These are phyloP conservation scores for Trametes villosa DNA, from an alignment of 768 basidiomycete genomes.

Conservation along the genomic window DNA sequence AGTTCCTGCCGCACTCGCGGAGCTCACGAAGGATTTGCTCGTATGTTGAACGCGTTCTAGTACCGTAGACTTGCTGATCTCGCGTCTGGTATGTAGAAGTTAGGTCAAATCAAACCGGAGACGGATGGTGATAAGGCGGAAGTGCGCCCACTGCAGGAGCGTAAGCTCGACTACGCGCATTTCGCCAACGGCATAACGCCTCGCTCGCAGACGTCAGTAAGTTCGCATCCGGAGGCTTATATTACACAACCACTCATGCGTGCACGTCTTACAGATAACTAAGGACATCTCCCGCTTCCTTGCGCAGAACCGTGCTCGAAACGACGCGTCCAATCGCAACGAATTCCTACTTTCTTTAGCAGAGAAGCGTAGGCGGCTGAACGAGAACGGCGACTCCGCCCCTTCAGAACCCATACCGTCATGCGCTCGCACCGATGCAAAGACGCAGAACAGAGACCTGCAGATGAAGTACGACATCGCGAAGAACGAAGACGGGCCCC, in stretches of 20 bases:
- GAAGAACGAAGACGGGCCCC: slow-evolving; percentile 80
- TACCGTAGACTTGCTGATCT: not conserved
- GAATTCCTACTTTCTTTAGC: slow-evolving; percentile 70
- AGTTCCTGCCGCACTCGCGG: slow-evolving; percentile 59
- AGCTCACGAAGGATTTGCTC: slow-evolving; percentile 53
- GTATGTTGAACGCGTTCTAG: slow-evolving; percentile 43
- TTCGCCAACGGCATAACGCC: slow-evolving; percentile 50
- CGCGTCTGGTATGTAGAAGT: slow-evolving; percentile 18
- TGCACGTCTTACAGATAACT: slow-evolving; percentile 47
- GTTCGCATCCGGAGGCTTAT: slow-evolving; percentile 25
- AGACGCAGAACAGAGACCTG: slow-evolving; percentile 67
- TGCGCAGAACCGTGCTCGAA: slow-evolving; percentile 69
- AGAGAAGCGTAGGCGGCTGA: slow-evolving; percentile 54
- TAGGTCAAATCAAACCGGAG: slow-evolving; percentile 37
- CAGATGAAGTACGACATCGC: slow-evolving; percentile 90
- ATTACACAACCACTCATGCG: not conserved
- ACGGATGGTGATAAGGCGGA: slow-evolving; percentile 24
- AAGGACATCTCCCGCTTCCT: slow-evolving; percentile 75
- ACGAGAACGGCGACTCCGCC: slow-evolving; percentile 37
- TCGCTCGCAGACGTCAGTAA: slow-evolving; percentile 62
- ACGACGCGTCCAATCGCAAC: slow-evolving; percentile 74
- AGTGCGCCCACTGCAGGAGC: slow-evolving; percentile 57
- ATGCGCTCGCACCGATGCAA: slow-evolving; percentile 78
- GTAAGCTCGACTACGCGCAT: slow-evolving; percentile 68
- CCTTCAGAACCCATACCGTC: slow-evolving; percentile 43